Evolutionary conservation across 345 rosid species (phyloP).

Genomic region (Euclidium syriacum): DNA sequence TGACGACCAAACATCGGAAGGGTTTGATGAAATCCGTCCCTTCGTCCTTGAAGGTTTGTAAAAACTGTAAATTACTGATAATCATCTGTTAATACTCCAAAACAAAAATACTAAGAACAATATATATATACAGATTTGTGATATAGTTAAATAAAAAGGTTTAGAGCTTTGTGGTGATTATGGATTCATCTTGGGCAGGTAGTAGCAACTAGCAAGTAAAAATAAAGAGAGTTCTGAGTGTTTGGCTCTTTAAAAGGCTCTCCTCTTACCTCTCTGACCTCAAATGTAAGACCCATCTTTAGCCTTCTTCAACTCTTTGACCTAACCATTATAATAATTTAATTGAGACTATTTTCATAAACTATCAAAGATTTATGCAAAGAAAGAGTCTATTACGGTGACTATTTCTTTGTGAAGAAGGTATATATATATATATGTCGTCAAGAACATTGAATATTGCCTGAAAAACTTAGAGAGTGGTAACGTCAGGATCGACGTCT

Average conservation of each 20-base stretch:
- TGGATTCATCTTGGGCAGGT: slow-evolving; percentile 17
- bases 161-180: background rate
- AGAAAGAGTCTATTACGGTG: slow-evolving; percentile 5
- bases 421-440: no score
- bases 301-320: slow-evolving; percentile 9
- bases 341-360: background rate
- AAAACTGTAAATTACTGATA: slow-evolving; percentile 20
- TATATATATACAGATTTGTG: background rate
- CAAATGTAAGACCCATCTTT: slow-evolving; percentile 21
- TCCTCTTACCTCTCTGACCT: slow-evolving; percentile 9
- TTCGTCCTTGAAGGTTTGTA: slow-evolving; percentile 98
- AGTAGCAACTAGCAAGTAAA: slow-evolving; percentile 26
- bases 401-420: background rate
- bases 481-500: slow-evolving; percentile 15
- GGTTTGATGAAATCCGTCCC: slow-evolving; percentile 43
- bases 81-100: background rate
- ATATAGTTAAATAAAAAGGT: background rate
- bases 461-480: background rate
- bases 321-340: slow-evolving; percentile 4
- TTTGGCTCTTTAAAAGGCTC: slow-evolving; percentile 3
- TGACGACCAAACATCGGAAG: slow-evolving; percentile 32
- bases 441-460: slow-evolving; percentile 8
- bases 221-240: slow-evolving; percentile 1
- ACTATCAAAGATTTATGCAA: background rate
- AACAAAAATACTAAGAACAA: background rate